Evolutionary conservation across 208 protist genomes (phyloP), one percentile per base, ranked within the genome.

Genomic region (Leishmania guyanensis): DNA sequence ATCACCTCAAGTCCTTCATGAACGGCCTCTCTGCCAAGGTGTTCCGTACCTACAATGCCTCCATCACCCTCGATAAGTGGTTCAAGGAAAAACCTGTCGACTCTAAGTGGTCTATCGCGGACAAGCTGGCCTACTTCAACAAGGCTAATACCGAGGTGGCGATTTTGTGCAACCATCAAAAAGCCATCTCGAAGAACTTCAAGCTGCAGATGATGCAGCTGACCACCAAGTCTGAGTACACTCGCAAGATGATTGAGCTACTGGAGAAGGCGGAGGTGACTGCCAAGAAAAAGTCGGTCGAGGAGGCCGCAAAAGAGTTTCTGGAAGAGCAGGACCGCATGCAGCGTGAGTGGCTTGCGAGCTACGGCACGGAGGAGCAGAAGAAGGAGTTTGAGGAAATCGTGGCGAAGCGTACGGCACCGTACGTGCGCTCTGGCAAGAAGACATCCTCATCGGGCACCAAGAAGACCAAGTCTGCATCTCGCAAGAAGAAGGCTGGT

Each of bases 11-110:
- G 87, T 92, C 80, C 5, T 96, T 99, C 83, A 99, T 99, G 98
- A 86, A 90, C 22, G 99, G 97, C 51, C 91, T 99, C 68, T 95
- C 94, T 10, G 99, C 99, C 12, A 99, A 99, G 92, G 99, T 99
- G 50, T 99, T 99, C 89, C 99, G 99, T 98, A 99, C 99, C 36
- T 99, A 99, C 92, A 99, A 99, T 90, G 99, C 99, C 50, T 99
- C 99, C 29, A 94, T 99, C 72, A 99, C 98, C 14, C 91, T 99
- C 26, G 94, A 99, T 80, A 72, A 92, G n/a, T 97, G 98, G 93
- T 98, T 99, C 76, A 92, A 93, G 74, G 94, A 99, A 82, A 95
- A 92, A 68, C 95, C 94, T 10, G 93, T 95, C 43, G 73, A 94
- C n/a, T 53, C 82, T 1, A 91, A 92, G 64, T 81, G 90, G 48